Base-by-base conservation (phyloP, 2,329 filamentous ascomycete genomes). In the Hortaea werneckii region DNA sequence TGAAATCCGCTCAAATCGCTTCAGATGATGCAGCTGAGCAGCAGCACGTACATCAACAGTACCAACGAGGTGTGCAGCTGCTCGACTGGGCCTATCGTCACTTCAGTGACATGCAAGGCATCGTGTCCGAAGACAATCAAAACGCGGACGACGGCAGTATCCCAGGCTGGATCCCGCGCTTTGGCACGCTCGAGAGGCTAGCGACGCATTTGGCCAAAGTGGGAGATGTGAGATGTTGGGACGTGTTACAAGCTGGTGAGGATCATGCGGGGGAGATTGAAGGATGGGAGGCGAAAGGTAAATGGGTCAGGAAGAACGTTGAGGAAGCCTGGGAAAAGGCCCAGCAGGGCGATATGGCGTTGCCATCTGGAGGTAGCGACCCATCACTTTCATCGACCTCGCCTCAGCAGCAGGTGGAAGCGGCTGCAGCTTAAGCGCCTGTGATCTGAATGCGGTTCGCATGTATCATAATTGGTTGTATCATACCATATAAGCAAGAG, bases 191-290 rank as follows among this genome's bases (percentile, higher is more conserved):
- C 3, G 58, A 61, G 44, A 27, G 35, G 29, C 47, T 65, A 9
- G 58, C 58, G 1, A 43, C 50, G 10, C 39, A 52, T 29, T 45
- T 65, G 6, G 61, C 60, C 0, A 44, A 30, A 5, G 46, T 53
- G 1, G 52, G 54, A 3, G 61, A 65, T 47, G 48, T 42, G 29
- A 53, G 61, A 10, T 63, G 60, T 34, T 65, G 61, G 61, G 61
- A 64, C 47, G 54, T 64, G 5, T 42, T 65, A 43, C 61, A 65
- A 44, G 48, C 51, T 13, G 50, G 55, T 5, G 58, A 59, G 29
- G 60, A 65, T 28, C 29, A 48, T 5, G 48, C 49, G 1, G 45
- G 56, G 3, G 46, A 47, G 11, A 42, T 61, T n/a, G 59, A 60
- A 11, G 59, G 55, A 5, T 62, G 54, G 50, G 49, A 49, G 9